Evolutionary conservation across 345 rosid species (phyloP), one percentile per base, ranked within the genome.

Genomic region (Gynandropsis gynandra): DNA sequence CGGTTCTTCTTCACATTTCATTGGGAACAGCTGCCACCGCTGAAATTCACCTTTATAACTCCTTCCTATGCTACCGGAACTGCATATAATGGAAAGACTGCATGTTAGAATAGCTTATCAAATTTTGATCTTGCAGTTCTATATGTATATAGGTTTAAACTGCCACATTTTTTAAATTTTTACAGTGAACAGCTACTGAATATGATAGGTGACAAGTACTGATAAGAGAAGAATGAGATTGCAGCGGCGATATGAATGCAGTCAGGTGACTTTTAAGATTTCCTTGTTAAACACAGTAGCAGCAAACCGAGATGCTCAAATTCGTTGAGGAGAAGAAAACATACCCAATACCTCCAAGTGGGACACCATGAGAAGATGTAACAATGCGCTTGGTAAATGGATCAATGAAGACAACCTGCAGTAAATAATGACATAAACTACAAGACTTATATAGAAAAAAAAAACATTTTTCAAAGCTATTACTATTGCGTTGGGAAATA

Each of bases 41-140:
- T 72, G 87, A 73, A 92, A 92, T 71, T 87, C 97, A 64, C 98
- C 97, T 68, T 66, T 80, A 58, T 68, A 85, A 67, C 95, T 76
- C 61, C 97, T 82, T 62, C 95, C 95, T 48, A 92, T 85, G 76
- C 98, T 87, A 18, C 97, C 98, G 14, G 80, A 56, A 31, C 96
- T 87, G 74, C 53, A 42, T 9, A 27, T 39, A 18, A 2, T 4
- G 8, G 35, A 36, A 15, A n/a, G n/a, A n/a, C n/a, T 18, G 8
- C 37, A 9, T 35, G 15, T 32, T n/a, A 4, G 24, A 12, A 40
- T 5, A 17, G 12, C 14, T 58, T 24, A 11, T 47, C 9, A 42
- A 42, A 1, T 8, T 13, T 8, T 7, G 21, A 16, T 7, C 9
- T 7, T 2, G 16, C 14, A 24, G 29, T 5, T 24, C 29, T 24